These are phyloP conservation scores for Leccinum barrowsii DNA, from an alignment of 768 basidiomycete genomes.

Conservation along the genomic window DNA sequence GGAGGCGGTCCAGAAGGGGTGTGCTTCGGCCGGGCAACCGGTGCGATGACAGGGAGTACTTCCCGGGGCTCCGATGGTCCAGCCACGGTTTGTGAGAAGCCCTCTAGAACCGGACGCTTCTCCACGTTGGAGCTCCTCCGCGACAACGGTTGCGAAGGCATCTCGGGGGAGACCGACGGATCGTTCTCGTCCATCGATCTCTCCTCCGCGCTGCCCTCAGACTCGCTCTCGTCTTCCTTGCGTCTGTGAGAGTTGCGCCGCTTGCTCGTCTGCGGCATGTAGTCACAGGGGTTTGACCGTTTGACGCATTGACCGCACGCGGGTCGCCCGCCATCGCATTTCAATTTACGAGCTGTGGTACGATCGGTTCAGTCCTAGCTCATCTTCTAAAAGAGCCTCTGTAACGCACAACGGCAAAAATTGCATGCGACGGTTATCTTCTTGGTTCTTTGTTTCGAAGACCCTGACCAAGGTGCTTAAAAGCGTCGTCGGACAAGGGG, in stretches of 20 bases:
- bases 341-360: constrained; percentile 72
- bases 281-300: constrained; percentile 75
- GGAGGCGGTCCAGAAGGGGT: constrained; percentile 18
- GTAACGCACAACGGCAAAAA: constrained; percentile 79
- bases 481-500: constrained; percentile 7
- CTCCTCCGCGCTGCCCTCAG: constrained; percentile 65
- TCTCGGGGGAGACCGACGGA: constrained; percentile 57
- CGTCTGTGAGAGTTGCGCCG: constrained; percentile 64
- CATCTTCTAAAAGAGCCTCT: constrained; percentile 10
- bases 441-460: constrained; percentile 68
- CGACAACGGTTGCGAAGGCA: constrained; percentile 32
- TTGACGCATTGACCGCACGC: constrained; percentile 81
- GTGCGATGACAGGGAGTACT: constrained; percentile 35
- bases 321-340: constrained; percentile 83
- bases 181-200: constrained; percentile 48
- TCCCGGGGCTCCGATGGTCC: constrained; percentile 45
- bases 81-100: constrained; percentile 28
- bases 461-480: constrained; percentile 37
- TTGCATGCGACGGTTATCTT: constrained; percentile 90
- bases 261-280: constrained; percentile 69
- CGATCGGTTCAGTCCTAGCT: constrained; percentile 18
- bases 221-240: constrained; percentile 53
- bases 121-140: constrained; percentile 36
- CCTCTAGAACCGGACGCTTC: constrained; percentile 33
- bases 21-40: constrained; percentile 32